Percentiles rank a stretch among this genome's conserved stretches.
Conservation (phyloP, 306 rosid species). For the Castanea sativa region DNA sequence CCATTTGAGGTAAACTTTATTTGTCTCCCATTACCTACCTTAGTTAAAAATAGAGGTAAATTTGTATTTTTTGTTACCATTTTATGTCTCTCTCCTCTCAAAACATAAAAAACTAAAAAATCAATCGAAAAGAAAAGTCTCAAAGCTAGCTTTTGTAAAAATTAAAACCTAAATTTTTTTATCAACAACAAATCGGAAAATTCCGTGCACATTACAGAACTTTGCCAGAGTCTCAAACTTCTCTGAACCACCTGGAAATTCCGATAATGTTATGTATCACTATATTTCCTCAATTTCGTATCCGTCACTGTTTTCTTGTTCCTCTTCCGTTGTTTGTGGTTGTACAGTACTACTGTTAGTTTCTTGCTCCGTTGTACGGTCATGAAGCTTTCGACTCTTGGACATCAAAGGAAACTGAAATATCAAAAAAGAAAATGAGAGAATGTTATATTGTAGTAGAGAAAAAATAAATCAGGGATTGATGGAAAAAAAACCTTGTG, state of each 20-base stretch:
- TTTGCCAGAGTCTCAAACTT: constrained; percentile 84
- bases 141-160: too few relatives aligned
- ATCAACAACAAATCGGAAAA: too few relatives aligned
- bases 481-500: constrained; percentile 56
- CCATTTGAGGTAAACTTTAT: fast-evolving
- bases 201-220: constrained; percentile 35
- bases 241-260: constrained; percentile 83
- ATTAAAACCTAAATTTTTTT: too few relatives aligned
- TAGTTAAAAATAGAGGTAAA: too few relatives aligned
- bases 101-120: too few relatives aligned
- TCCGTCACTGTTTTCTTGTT: neutral
- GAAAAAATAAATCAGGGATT: neutral
- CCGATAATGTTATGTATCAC: constrained; percentile 53
- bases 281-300: constrained; percentile 69
- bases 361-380: constrained; percentile 70
- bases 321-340: neutral
- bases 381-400: constrained; percentile 65
- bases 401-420: constrained; percentile 92
- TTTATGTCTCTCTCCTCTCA: too few relatives aligned
- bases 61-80: too few relatives aligned
- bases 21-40: too few relatives aligned
- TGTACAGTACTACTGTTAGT: constrained; percentile 11
- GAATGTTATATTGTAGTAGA: neutral
- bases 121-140: too few relatives aligned
- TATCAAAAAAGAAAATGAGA: neutral